Base-by-base conservation (phyloP, 1,139 yeast genomes). In the Geotrichum carabidarum region DNA sequence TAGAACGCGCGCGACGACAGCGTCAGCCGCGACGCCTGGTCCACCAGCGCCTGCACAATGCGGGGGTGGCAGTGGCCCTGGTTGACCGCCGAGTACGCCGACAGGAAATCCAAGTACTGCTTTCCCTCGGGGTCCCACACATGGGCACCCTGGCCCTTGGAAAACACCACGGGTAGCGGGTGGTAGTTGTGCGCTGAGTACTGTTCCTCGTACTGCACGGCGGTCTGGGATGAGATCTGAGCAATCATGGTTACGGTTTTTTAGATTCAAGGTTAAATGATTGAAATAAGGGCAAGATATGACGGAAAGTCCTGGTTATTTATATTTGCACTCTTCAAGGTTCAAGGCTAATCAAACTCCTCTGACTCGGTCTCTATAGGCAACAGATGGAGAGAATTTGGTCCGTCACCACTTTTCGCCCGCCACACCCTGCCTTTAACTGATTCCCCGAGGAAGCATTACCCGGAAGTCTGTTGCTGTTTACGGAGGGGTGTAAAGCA, bases 21-120 rank as follows among this genome's bases (percentile, higher is more conserved):
- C 9, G 98, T 91, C 71, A 91, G 77, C 59, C 77, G 80, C 57
- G 82, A 80, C 9, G 98, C 96, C 75, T 93, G 98, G 45, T 90
- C 95, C 50, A 83, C 78, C 59, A 93, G 78, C 1, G 99, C 98
- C 48, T 74, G 78, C 58, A 93, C 78, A 68, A 91, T 91, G 73
- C 87, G 84, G 57, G 98, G 98, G 70, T 91, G 98, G 72, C 97
- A 91, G 71, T 91, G 99, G 57, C 99, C 99, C 72, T 93, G 98
- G 76, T 93, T 93, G 42, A 93, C 97, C 11, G 99, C 98, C 40
- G 96, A 89, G 74, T 91, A 91, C 8, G 98, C 96, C 35, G 94
- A 85, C 61, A 90, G 75, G 68, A 90, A 90, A 71, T 90, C 98
- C 62, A 90, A 75, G 61, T 71, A 72, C 58, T 71, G 64, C 44